A percentile compares a stretch with the other conserved stretches of the same genome.
Conservation (phyloP, 2,329 filamentous ascomycete genomes). For the Paecilomyces niveus region DNA sequence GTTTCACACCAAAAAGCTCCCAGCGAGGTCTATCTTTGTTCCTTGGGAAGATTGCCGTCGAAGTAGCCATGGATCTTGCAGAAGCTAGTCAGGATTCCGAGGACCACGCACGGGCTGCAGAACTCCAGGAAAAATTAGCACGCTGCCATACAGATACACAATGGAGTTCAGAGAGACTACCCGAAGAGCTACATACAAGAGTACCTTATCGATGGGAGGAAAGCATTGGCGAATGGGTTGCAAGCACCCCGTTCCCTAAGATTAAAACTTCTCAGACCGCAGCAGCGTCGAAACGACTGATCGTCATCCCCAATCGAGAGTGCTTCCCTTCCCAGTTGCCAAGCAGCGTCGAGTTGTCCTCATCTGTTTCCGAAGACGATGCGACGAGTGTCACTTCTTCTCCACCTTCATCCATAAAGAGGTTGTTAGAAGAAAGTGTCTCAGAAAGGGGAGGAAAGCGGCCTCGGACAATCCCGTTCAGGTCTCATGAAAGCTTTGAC, state of each 20-base stretch:
- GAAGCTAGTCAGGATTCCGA: conserved; percentile 29
- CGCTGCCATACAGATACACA: conserved; percentile 9
- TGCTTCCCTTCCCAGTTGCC: conserved; percentile 14
- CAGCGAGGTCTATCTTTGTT: conserved; percentile 18
- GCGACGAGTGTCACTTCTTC: conserved; percentile 24
- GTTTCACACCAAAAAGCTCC: conserved; percentile 14
- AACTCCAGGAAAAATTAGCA: conserved; percentile 28
- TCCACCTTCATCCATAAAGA: conserved; percentile 17
- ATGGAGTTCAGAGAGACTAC: conserved; percentile 1
- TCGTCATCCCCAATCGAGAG: conserved; percentile 3
- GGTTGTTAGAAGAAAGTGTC: background rate
- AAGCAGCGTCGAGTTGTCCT: conserved; percentile 15
- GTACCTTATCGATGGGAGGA: conserved; percentile 47
- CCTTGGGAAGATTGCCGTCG: conserved; percentile 28
- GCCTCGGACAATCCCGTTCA: background rate
- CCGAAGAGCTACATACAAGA: conserved; percentile 11
- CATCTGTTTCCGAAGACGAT: conserved; percentile 11
- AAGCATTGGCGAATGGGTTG: conserved; percentile 52
- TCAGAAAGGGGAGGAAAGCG: background rate
- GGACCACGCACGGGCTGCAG: conserved; percentile 32
- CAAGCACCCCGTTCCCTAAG: conserved; percentile 36
- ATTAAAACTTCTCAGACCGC: conserved; percentile 9
- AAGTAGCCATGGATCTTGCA: conserved; percentile 34
- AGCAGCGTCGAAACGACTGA: conserved; percentile 5
- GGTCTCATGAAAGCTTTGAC: background rate